Evolutionary conservation across 331 rosid genomes (phyloP).

Genomic region (Quercus lobata): DNA sequence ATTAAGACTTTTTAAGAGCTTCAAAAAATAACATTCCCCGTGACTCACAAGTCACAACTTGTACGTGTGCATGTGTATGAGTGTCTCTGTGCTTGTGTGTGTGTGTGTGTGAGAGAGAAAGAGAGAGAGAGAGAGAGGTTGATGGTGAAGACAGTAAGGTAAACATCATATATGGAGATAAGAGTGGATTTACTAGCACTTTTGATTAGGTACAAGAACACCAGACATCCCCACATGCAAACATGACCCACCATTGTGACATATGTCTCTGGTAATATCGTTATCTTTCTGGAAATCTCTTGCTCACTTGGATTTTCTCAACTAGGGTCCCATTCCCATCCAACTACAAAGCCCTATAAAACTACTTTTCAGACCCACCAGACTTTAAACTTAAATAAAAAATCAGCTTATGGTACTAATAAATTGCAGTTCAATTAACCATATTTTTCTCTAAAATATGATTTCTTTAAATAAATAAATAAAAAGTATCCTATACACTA

Average conservation of each 20-base stretch:
- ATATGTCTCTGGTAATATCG: conserved; percentile 13
- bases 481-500: neutral
- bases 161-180: neutral
- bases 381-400: neutral
- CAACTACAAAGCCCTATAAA: conserved; percentile 1
- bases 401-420: too few relatives aligned
- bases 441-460: neutral
- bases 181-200: neutral
- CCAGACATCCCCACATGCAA: conserved; percentile 35
- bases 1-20: too few relatives aligned
- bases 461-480: neutral
- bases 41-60: neutral
- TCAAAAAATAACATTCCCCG: neutral
- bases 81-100: too few relatives aligned
- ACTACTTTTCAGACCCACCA: neutral
- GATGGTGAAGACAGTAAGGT: neutral
- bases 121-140: neutral
- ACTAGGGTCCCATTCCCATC: conserved; percentile 2
- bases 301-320: neutral
- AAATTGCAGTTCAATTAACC: neutral
- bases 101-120: too few relatives aligned
- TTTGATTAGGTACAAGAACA: conserved; percentile 8
- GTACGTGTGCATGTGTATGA: too few relatives aligned
- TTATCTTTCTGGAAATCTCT: conserved; percentile 15
- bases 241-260: conserved; percentile 34